Conservation (phyloP, 2,329 filamentous ascomycete species). For the Trichoderma endophyticum region DNA sequence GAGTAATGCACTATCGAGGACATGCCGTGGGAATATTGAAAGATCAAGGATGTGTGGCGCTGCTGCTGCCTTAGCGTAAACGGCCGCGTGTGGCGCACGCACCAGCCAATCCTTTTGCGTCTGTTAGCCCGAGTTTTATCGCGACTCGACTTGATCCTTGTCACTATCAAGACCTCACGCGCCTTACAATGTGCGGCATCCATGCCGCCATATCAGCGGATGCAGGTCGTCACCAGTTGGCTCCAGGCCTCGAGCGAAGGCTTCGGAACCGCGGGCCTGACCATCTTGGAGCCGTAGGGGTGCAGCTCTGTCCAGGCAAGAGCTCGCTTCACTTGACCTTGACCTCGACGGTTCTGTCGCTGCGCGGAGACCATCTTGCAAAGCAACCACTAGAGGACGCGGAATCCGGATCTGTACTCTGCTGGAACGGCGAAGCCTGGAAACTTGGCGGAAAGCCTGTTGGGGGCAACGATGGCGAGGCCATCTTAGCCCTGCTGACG, state of each 20-base stretch:
- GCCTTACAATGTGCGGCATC: slow-evolving; percentile 57
- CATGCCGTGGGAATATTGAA: background rate
- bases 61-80: background rate
- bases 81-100: slow-evolving; percentile 3
- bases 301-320: slow-evolving; percentile 24
- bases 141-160: background rate
- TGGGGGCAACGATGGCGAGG: slow-evolving; percentile 74
- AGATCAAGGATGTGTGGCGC: background rate
- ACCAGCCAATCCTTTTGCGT: background rate
- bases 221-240: slow-evolving; percentile 28
- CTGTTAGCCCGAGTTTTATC: background rate
- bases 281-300: slow-evolving; percentile 46
- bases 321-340: slow-evolving; percentile 54
- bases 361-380: slow-evolving; percentile 72
- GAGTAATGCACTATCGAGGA: background rate
- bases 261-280: slow-evolving; percentile 60
- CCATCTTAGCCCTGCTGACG: slow-evolving; percentile 61
- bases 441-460: slow-evolving; percentile 58
- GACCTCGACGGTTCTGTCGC: slow-evolving; percentile 80
- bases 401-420: slow-evolving; percentile 63
- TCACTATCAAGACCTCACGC: background rate
- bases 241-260: slow-evolving; percentile 39
- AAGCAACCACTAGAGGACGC: slow-evolving; percentile 68
- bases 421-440: slow-evolving; percentile 99
- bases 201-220: slow-evolving; percentile 46